Evolutionary conservation across 73 alveolate species (phyloP), one percentile per base, ranked within the genome.

Genomic region (Durusdinium trenchii): DNA sequence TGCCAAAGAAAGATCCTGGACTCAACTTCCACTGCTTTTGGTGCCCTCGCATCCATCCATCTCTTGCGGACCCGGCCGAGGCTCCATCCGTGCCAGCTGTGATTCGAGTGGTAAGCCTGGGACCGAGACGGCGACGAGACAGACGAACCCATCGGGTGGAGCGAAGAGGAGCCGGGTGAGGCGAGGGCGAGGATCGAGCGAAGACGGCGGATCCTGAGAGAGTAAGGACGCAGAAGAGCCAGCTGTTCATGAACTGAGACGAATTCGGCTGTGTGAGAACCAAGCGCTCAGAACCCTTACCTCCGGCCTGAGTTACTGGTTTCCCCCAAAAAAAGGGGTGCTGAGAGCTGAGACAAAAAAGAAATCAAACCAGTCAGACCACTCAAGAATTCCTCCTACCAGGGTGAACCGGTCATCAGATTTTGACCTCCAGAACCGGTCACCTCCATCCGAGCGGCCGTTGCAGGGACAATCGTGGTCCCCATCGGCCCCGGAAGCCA

Each of bases 71-170:
- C 45, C 0, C 62, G 18, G 40, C 67, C 96, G 14, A 89, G 96
- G 86, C 28, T 10, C 96, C 96, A 89, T 89, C 16, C 96, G 96
- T 3, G 96, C 96, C 42, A 89, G 51, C 43, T 89, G 96, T 23
- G 96, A 89, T 40, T 89, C 96, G 86, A 89, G 43, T 6, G 96
- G 7, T 30, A 89, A 81, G 35, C 91, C 91, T 81, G 26, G 18
- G n/a, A 60, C n/a, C 18, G 18, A 23, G 7, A 32, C 18, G 73
- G 30, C 30, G 73, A 23, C 73, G 73, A 32, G n/a, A 0, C n/a
- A 23, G 30, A 60, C 1, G 73, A 60, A 23, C 30, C 30, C n/a
- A 60, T 60, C n/a, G 73, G 7, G 73, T 60, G n/a, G 30, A 16
- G 69, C 23, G 32, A 60, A 60, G 73, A 32, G n/a, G n/a, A n/a